Conservation (phyloP, 2,329 filamentous ascomycete genomes). For the Hirsutella minnesotensis region DNA sequence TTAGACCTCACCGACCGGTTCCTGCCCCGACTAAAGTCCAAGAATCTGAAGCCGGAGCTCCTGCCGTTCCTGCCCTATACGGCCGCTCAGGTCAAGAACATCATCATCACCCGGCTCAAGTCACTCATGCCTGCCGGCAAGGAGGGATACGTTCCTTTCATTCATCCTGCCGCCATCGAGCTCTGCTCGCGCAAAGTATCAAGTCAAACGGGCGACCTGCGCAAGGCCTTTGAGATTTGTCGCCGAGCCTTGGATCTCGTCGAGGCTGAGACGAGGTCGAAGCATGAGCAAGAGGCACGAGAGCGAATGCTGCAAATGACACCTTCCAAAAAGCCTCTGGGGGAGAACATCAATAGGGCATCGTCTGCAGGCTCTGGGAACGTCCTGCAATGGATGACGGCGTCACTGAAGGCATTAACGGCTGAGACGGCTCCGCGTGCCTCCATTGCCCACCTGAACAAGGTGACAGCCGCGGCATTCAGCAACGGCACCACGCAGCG, state of each 20-base stretch:
- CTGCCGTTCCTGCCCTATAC: slow-evolving; percentile 91
- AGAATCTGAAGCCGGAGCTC: slow-evolving; percentile 80
- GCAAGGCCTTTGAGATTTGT: slow-evolving; percentile 92
- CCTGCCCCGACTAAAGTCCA: slow-evolving; percentile 81
- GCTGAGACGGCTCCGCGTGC: slow-evolving; percentile 75
- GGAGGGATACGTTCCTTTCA: slow-evolving; percentile 63
- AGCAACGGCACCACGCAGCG: slow-evolving; percentile 79
- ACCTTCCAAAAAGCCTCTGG: slow-evolving; percentile 64
- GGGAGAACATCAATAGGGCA: slow-evolving; percentile 67
- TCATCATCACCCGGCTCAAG: slow-evolving; percentile 75
- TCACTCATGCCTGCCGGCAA: slow-evolving; percentile 52
- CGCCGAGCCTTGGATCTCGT: slow-evolving; percentile 80
- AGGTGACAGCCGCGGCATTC: slow-evolving; percentile 80
- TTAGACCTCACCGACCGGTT: slow-evolving; percentile 93
- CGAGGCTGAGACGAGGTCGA: slow-evolving; percentile 69
- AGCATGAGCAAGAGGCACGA: slow-evolving; percentile 51
- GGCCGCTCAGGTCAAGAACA: slow-evolving; percentile 72
- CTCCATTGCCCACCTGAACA: slow-evolving; percentile 82
- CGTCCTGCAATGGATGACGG: slow-evolving; percentile 34
- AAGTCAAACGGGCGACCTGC: slow-evolving; percentile 83
- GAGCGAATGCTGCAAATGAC: slow-evolving; percentile 47
- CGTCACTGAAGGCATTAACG: slow-evolving; percentile 52
- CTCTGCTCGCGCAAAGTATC: slow-evolving; percentile 92
- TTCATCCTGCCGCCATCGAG: slow-evolving; percentile 88
- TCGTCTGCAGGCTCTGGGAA: slow-evolving; percentile 19